These are phyloP conservation scores for Neoboletus magnificus DNA, from an alignment of 768 basidiomycete species.

Conservation along the genomic window DNA sequence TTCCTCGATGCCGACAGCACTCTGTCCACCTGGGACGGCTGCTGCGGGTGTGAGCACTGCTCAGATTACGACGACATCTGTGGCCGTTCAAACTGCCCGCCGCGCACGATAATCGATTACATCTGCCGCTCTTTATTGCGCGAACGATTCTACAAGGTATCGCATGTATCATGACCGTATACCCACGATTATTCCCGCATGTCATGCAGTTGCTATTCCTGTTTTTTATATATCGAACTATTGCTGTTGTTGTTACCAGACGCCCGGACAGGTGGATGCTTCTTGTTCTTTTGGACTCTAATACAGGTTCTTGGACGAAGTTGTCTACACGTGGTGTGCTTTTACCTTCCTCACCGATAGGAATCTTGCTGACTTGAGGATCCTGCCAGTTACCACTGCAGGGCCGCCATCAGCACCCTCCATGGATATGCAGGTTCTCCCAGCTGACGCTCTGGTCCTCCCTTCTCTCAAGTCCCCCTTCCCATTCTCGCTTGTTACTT, in stretches of 20 bases:
- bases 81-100: constrained; percentile 1
- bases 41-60: neutral
- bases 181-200: neutral
- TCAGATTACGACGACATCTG: constrained; percentile 2
- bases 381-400: neutral
- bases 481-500: neutral
- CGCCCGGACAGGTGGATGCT: neutral
- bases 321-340: constrained; percentile 7
- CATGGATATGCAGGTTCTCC: neutral
- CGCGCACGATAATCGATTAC: constrained; percentile 1
- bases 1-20: constrained; percentile 44
- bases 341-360: neutral
- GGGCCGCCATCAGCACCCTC: neutral
- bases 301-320: neutral
- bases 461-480: neutral
- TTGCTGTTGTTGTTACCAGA: neutral
- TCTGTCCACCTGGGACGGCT: constrained; percentile 32
- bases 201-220: neutral
- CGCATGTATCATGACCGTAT: neutral
- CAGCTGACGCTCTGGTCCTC: neutral
- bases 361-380: constrained; percentile 3
- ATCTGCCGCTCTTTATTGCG: neutral
- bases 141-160: neutral
- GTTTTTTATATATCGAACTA: constrained; percentile 1
- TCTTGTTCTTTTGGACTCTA: neutral